Percentiles rank a stretch among this genome's conserved stretches.
These are phyloP conservation scores for Rhodomyrtus psidioides DNA, from an alignment of 441 rosid genomes.

Conservation along the genomic window DNA sequence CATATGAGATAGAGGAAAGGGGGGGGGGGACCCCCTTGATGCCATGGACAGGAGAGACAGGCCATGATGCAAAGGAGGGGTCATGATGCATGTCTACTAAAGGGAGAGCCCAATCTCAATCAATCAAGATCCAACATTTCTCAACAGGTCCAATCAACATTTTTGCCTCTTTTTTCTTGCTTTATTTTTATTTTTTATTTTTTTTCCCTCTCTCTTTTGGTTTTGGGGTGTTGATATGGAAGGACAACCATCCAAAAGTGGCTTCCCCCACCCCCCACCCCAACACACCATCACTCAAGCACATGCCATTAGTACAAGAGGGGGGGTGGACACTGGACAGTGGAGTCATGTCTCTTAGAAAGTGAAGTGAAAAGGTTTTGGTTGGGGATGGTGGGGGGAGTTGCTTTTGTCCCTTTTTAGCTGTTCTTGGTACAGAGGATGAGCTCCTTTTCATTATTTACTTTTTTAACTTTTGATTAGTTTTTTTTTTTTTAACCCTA, in stretches of 20 bases:
- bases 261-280: too few species aligned
- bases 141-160: conserved; percentile 1
- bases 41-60: conserved; percentile 28
- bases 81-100: conserved; percentile 50
- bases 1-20: background rate
- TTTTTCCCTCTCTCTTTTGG: background rate
- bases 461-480: background rate
- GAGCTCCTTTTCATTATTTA: background rate
- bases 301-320: background rate
- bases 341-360: background rate
- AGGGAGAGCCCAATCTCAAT: conserved; percentile 39
- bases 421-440: background rate
- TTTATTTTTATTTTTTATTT: background rate
- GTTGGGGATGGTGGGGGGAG: background rate
- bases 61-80: conserved; percentile 33
- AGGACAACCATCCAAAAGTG: background rate
- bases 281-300: background rate
- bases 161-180: background rate
- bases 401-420: background rate
- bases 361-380: background rate
- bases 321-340: background rate
- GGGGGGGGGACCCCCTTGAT: background rate
- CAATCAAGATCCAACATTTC: conserved; percentile 21
- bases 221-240: background rate
- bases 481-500: background rate